Evolutionary conservation across 306 rosid species (phyloP).

Genomic region (Fragaria ananassa): DNA sequence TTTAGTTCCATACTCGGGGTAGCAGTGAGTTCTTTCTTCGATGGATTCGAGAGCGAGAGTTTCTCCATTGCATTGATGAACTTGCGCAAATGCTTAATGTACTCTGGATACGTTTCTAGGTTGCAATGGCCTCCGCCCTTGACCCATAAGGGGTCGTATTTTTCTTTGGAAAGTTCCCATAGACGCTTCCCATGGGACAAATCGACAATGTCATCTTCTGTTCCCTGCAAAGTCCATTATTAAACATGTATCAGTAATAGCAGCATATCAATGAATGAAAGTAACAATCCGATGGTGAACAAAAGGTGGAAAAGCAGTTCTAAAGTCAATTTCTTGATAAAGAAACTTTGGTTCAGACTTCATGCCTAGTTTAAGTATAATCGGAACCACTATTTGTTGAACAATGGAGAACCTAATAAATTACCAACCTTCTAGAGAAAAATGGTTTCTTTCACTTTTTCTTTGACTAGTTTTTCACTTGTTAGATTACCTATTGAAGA

Average conservation of each 20-base stretch:
- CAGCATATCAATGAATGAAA: constrained; percentile 17
- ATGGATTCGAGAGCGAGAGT: constrained; percentile 36
- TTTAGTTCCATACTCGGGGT: constrained; percentile 68
- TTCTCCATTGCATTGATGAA: constrained; percentile 91
- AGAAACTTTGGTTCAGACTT: neutral
- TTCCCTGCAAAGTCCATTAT: constrained; percentile 65
- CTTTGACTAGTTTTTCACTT: neutral
- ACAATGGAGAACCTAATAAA: neutral
- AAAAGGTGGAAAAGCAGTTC: neutral
- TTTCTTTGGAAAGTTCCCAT: constrained; percentile 97
- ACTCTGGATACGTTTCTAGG: constrained; percentile 92
- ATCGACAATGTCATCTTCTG: constrained; percentile 88
- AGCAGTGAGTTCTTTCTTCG: constrained; percentile 57
- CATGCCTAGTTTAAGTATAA: neutral
- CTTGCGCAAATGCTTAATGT: constrained; percentile 86
- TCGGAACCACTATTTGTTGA: neutral
- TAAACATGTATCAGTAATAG: constrained; percentile 22
- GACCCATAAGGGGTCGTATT: constrained; percentile 93
- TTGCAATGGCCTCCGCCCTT: constrained; percentile 99
- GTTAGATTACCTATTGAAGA: neutral
- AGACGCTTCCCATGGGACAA: constrained; percentile 93
- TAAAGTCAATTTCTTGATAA: neutral
- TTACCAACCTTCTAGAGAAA: neutral
- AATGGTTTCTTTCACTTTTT: neutral
- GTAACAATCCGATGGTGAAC: neutral